Percentiles rank a stretch among this genome's conserved stretches.
Conservation (phyloP, 495 filamentous ascomycete species). For the Lasiosphaeriaceae sp. region DNA sequence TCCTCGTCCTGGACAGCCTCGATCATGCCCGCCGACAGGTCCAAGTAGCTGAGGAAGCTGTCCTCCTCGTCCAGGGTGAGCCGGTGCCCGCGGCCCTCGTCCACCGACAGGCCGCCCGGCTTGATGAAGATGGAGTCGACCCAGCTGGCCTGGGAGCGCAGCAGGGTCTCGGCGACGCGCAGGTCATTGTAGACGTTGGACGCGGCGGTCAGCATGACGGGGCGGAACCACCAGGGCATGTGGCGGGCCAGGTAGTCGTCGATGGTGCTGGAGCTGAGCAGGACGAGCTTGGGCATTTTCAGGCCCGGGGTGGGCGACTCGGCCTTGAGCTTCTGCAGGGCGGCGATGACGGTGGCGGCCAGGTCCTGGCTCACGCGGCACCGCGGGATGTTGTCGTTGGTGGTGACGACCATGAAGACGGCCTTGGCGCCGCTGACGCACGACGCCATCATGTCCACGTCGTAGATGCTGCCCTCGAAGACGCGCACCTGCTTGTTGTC, state of each 20-base stretch:
- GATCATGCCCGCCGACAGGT: slow-evolving; percentile 46
- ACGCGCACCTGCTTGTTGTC: slow-evolving; percentile 24
- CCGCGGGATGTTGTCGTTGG: slow-evolving; percentile 38
- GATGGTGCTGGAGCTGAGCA: slow-evolving; percentile 37
- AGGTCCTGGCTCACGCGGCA: slow-evolving; percentile 30
- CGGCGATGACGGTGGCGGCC: slow-evolving; percentile 27
- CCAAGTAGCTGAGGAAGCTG: slow-evolving; percentile 37
- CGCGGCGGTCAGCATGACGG: slow-evolving; percentile 23
- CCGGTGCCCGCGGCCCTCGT: slow-evolving; percentile 37
- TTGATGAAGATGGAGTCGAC: slow-evolving; percentile 40
- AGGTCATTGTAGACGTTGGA: slow-evolving; percentile 40
- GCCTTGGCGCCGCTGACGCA: slow-evolving; percentile 29
- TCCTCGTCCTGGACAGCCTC: slow-evolving; percentile 39
- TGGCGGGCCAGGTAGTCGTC: slow-evolving; percentile 28
- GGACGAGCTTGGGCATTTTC: slow-evolving; percentile 33
- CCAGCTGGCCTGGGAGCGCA: slow-evolving; percentile 35
- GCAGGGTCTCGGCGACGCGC: slow-evolving; percentile 27
- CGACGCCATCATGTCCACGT: slow-evolving; percentile 27
- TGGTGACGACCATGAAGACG: slow-evolving; percentile 34
- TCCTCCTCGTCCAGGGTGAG: slow-evolving; percentile 32
- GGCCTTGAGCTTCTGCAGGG: slow-evolving; percentile 23
- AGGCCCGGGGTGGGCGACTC: not conserved
- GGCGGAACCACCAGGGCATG: slow-evolving; percentile 21
- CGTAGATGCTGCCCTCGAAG: slow-evolving; percentile 36
- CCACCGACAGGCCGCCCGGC: slow-evolving; percentile 37